A percentile compares a stretch with the other conserved stretches of the same genome.
Conservation (phyloP, 148 eudicot genomes). For the Salicornia ramosissima region DNA sequence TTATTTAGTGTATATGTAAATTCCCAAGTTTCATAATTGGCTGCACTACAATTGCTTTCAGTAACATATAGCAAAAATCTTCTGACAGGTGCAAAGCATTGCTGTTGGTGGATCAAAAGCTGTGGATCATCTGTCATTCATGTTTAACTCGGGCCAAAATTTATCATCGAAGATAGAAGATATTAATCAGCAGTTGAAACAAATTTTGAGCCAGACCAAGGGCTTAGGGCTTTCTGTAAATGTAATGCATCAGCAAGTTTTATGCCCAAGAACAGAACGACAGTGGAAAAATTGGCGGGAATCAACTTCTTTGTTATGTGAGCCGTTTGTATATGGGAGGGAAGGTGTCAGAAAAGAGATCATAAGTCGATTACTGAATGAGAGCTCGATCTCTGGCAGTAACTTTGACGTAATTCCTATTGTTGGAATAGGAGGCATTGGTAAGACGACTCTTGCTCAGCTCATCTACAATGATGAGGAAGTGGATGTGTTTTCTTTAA, state of each 20-base stretch:
- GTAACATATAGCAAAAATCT: no score
- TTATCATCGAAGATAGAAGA: neutral
- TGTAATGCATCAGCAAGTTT: neutral
- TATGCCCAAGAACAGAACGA: neutral
- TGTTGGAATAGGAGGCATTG: slow-evolving; percentile 19
- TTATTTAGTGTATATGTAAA: no score
- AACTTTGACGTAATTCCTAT: slow-evolving; percentile 8
- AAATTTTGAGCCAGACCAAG: slow-evolving; percentile 11
- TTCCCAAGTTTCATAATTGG: no score
- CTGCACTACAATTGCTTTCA: no score
- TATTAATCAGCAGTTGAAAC: neutral
- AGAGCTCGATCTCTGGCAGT: neutral
- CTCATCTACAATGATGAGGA: slow-evolving; percentile 9
- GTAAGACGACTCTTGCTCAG: slow-evolving; percentile 19
- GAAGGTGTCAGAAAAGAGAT: slow-evolving; percentile 8
- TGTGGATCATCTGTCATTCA: neutral
- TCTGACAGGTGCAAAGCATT: slow-evolving; percentile 15
- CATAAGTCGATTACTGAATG: neutral
- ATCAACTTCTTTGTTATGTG: slow-evolving; percentile 6
- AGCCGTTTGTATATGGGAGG: slow-evolving; percentile 16
- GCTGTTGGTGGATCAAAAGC: neutral
- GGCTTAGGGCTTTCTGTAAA: neutral
- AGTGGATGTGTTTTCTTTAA: neutral
- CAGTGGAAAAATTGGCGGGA: neutral
- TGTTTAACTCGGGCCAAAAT: slow-evolving; percentile 2